Evolutionary conservation across 345 rosid species (phyloP).

Genomic region (Melaleuca alternifolia): DNA sequence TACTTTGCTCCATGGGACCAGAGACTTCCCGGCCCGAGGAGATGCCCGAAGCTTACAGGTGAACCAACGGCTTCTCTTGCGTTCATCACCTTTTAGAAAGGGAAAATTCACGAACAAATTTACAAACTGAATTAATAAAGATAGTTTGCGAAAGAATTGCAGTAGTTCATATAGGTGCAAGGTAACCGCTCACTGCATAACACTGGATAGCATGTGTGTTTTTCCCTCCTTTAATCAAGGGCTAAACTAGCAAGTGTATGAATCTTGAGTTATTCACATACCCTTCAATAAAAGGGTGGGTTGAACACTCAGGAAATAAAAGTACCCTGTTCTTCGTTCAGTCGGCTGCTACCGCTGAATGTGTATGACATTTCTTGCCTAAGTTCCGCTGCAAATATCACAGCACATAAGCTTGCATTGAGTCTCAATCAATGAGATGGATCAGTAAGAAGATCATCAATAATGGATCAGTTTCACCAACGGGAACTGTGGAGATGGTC

Average conservation of each 20-base stretch:
- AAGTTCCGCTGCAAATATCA: too few relatives aligned
- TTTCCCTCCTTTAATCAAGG: not conserved
- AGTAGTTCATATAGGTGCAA: too few relatives aligned
- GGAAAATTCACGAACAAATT: too few relatives aligned
- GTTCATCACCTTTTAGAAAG: too few relatives aligned
- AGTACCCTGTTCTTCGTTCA: not conserved
- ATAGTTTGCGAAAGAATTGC: too few relatives aligned
- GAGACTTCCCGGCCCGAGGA: too few relatives aligned
- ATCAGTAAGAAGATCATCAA: not conserved
- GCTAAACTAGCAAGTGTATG: not conserved
- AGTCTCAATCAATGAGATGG: not conserved
- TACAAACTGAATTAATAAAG: too few relatives aligned
- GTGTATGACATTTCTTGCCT: not conserved
- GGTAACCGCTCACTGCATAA: too few relatives aligned
- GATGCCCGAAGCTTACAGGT: too few relatives aligned
- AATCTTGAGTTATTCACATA: not conserved
- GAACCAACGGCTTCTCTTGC: too few relatives aligned
- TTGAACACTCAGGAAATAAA: not conserved
- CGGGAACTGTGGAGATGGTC: not conserved
- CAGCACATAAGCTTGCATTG: not conserved
- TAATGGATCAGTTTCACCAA: not conserved
- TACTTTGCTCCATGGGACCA: too few relatives aligned
- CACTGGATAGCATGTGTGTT: too few relatives aligned
- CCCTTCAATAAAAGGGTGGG: rapidly evolving
- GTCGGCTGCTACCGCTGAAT: not conserved